Conservation (phyloP, 2,329 filamentous ascomycete genomes). For the Lachnellula hyalina region DNA sequence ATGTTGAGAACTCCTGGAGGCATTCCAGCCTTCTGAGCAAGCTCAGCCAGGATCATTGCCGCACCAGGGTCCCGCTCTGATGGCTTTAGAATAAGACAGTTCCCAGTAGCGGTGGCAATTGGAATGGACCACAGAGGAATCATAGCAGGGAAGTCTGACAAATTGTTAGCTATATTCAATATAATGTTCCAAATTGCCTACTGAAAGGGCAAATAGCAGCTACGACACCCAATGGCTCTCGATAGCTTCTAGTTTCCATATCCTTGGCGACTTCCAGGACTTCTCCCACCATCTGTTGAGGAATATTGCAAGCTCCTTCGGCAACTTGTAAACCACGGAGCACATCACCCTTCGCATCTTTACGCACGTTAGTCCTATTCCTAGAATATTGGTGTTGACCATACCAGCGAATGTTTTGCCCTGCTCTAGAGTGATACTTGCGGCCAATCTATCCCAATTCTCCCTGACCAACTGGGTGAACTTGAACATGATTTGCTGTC, state of each 20-base stretch:
- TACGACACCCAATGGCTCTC: slow-evolving; percentile 74
- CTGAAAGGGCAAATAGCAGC: slow-evolving; percentile 85
- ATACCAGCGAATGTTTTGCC: slow-evolving; percentile 71
- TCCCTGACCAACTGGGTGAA: slow-evolving; percentile 74
- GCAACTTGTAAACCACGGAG: slow-evolving; percentile 79
- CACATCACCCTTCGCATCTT: slow-evolving; percentile 74
- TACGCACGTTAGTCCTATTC: not conserved
- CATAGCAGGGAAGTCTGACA: slow-evolving; percentile 79
- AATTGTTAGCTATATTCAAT: slow-evolving; percentile 11
- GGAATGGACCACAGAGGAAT: slow-evolving; percentile 90
- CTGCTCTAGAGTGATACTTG: slow-evolving; percentile 82
- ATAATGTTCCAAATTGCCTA: slow-evolving; percentile 37
- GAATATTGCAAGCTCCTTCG: slow-evolving; percentile 74
- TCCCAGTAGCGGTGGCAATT: slow-evolving; percentile 76
- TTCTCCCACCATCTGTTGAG: slow-evolving; percentile 77
- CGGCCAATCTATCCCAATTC: slow-evolving; percentile 79
- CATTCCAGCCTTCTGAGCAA: slow-evolving; percentile 75
- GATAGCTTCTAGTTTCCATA: slow-evolving; percentile 82
- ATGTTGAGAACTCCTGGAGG: slow-evolving; percentile 78
- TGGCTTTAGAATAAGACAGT: slow-evolving; percentile 80
- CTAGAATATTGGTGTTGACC: not conserved
- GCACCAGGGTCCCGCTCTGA: slow-evolving; percentile 82
- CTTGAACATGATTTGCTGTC: slow-evolving; percentile 85
- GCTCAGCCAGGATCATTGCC: slow-evolving; percentile 78
- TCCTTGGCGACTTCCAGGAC: slow-evolving; percentile 82